A percentile compares a stretch with the other conserved stretches of the same genome.
Conservation (phyloP, 1,284 basidiomycete species). For the Pyrrhoderma lamaoense region DNA sequence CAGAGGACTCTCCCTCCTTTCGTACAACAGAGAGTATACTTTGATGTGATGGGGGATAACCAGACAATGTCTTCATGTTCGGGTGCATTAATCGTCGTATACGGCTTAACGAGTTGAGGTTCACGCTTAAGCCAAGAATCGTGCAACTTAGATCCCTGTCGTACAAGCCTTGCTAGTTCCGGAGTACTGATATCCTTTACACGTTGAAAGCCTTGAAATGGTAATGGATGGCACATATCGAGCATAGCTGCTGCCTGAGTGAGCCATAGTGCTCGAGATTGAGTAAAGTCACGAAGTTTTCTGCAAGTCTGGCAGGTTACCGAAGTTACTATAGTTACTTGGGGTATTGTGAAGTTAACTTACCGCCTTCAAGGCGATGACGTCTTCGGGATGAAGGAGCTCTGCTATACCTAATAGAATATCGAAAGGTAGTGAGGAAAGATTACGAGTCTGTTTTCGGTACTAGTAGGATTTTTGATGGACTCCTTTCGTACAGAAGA, state of each 20-base stretch:
- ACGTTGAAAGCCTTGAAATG: constrained; percentile 59
- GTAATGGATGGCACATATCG: constrained; percentile 55
- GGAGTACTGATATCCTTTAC: constrained; percentile 53
- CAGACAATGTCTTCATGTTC: constrained; percentile 63
- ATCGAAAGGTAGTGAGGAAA: constrained; percentile 13
- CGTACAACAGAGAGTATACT: constrained; percentile 64
- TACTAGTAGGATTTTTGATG: background rate
- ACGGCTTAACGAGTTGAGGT: constrained; percentile 35
- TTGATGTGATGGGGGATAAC: constrained; percentile 67
- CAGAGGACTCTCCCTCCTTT: constrained; percentile 69
- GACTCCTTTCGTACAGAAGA: constrained; percentile 6
- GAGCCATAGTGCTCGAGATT: constrained; percentile 58
- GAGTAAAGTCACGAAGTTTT: constrained; percentile 49
- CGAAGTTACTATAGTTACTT: no score
- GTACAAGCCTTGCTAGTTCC: constrained; percentile 51
- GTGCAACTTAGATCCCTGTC: constrained; percentile 53
- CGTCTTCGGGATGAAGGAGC: constrained; percentile 9
- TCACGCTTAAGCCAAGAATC: constrained; percentile 21
- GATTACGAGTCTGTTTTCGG: background rate
- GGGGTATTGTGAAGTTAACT: background rate
- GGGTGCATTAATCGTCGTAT: constrained; percentile 55
- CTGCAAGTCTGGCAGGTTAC: constrained; percentile 59
- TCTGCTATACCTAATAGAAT: constrained; percentile 13
- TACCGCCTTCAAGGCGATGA: constrained; percentile 6
- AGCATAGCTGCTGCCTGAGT: constrained; percentile 54